These are phyloP conservation scores for Pichia insulana DNA, from an alignment of 805 yeast species.

Conservation along the genomic window DNA sequence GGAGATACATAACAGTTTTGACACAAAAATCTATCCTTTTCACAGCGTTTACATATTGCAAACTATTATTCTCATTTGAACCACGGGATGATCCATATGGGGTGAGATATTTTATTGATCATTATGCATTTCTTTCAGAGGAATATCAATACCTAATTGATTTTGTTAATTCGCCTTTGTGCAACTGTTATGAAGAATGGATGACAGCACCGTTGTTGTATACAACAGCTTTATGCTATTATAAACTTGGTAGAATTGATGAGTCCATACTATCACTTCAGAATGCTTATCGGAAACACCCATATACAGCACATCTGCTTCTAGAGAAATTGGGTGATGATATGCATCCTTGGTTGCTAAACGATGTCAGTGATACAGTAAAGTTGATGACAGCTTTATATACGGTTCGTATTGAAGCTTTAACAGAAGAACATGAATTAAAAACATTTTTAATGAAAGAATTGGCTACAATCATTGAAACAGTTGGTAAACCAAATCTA, in stretches of 20 bases:
- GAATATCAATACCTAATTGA: slow-evolving; percentile 57
- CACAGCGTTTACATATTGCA: slow-evolving; percentile 73
- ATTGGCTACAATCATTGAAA: slow-evolving; percentile 12
- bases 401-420: slow-evolving; percentile 40
- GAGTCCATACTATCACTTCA: slow-evolving; percentile 41
- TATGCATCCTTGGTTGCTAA: slow-evolving; percentile 20
- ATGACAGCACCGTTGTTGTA: slow-evolving; percentile 63
- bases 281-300: slow-evolving; percentile 46
- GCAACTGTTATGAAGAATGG: slow-evolving; percentile 55
- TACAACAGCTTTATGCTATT: slow-evolving; percentile 56
- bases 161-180: slow-evolving; percentile 47
- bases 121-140: slow-evolving; percentile 58
- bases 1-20: slow-evolving; percentile 60
- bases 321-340: slow-evolving; percentile 40
- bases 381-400: slow-evolving; percentile 49
- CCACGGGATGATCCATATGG: slow-evolving; percentile 84
- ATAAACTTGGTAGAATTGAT: slow-evolving; percentile 29
- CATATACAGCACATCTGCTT: slow-evolving; percentile 46
- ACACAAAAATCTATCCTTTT: slow-evolving; percentile 70
- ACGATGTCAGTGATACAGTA: slow-evolving; percentile 24
- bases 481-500: slow-evolving; percentile 12
- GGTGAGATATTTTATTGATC: slow-evolving; percentile 74
- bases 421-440: slow-evolving; percentile 45
- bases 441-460: slow-evolving; percentile 31
- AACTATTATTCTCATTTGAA: slow-evolving; percentile 52